A percentile compares a stretch with the other conserved stretches of the same genome.
These are phyloP conservation scores for Pseudogymnoascus sp. DNA, from an alignment of 2,329 filamentous ascomycete genomes.

Conservation along the genomic window DNA sequence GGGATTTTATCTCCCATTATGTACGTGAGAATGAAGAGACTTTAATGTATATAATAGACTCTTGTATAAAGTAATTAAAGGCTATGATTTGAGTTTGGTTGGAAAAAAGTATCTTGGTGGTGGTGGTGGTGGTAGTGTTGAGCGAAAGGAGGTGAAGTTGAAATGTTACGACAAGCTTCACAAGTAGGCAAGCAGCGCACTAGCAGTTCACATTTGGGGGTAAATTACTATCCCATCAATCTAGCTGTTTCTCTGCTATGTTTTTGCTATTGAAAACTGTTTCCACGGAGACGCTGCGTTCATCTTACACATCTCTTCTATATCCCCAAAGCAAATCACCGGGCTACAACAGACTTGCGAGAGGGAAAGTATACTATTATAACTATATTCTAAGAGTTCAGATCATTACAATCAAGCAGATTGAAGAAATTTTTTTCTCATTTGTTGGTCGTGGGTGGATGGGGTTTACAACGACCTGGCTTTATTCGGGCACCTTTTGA, in stretches of 20 bases:
- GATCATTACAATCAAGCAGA: background rate
- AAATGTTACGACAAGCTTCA: background rate
- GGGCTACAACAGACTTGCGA: background rate
- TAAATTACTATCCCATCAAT: background rate
- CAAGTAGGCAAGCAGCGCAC: background rate
- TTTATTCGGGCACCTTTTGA: constrained; percentile 2
- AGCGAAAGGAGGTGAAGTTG: background rate
- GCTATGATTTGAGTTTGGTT: no score
- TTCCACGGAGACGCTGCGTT: background rate
- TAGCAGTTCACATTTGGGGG: background rate
- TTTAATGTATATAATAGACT: no score
- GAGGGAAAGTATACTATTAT: background rate
- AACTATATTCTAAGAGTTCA: background rate
- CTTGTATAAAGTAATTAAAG: no score
- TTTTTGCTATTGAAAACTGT: background rate
- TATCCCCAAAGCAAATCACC: background rate
- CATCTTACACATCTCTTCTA: background rate
- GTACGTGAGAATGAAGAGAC: no score
- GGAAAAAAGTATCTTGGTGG: no score
- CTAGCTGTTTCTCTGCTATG: background rate
- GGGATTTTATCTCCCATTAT: no score
- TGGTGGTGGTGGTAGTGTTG: background rate
- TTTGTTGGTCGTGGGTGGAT: background rate
- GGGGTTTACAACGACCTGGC: background rate
- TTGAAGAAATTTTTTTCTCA: background rate